phyloP scores from a whole-genome alignment of 257 asterid species.

The Rubia yunnanensis region DNA sequence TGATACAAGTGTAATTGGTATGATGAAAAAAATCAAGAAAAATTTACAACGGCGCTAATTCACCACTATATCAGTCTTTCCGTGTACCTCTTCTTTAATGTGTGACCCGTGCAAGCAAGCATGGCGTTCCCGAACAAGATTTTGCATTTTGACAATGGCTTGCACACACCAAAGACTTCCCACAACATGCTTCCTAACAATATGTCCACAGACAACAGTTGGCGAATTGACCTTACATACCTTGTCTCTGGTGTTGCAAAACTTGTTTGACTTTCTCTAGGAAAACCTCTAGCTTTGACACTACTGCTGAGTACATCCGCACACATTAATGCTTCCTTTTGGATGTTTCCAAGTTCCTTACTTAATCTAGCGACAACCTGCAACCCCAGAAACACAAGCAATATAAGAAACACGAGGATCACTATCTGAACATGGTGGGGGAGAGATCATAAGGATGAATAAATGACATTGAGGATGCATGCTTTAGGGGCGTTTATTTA shows the following conservation, averaged over 20 bases:
- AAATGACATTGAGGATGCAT: no score
- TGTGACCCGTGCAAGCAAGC: constrained; percentile 27
- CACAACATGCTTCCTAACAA: constrained; percentile 75
- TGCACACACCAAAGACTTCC: constrained; percentile 93
- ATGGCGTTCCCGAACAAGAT: constrained; percentile 69
- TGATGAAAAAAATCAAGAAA: no score
- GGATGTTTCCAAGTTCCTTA: constrained; percentile 67
- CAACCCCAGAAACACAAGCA: no score
- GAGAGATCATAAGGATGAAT: no score
- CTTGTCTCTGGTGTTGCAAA: constrained; percentile 43
- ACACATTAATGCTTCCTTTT: constrained; percentile 89
- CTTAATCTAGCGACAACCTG: constrained; percentile 70
- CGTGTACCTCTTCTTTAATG: constrained; percentile 20
- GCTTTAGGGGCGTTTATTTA: no score
- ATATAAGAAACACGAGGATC: no score
- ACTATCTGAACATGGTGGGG: no score
- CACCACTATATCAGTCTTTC: constrained; percentile 16
- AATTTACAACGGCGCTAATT: constrained; percentile 13
- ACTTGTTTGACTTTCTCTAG: constrained; percentile 61
- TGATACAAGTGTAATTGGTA: no score
- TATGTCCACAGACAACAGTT: constrained; percentile 88
- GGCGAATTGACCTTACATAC: constrained; percentile 50
- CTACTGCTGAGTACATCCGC: constrained; percentile 83
- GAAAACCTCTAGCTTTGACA: constrained; percentile 71
- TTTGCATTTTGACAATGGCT: constrained; percentile 88